Percentiles rank a stretch among this genome's conserved stretches.
These are phyloP conservation scores for Xylaria sp. DNA, from an alignment of 2,329 filamentous ascomycete genomes.

Conservation along the genomic window DNA sequence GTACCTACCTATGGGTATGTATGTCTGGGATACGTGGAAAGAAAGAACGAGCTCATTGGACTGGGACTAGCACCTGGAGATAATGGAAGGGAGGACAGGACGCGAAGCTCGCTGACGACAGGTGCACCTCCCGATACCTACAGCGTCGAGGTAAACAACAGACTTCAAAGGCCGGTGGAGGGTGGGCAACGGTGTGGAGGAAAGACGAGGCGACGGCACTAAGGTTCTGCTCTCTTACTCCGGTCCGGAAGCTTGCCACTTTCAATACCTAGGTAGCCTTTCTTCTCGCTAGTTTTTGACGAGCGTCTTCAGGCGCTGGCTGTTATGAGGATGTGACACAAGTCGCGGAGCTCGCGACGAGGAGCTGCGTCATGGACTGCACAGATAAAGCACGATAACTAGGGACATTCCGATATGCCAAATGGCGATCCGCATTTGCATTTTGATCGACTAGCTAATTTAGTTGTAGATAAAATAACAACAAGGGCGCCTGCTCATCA, in stretches of 20 bases:
- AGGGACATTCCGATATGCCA: conserved; percentile 48
- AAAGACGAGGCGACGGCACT: conserved; percentile 25
- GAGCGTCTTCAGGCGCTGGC: conserved; percentile 31
- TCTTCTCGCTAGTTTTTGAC: conserved; percentile 15
- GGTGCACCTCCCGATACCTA: conserved; percentile 23
- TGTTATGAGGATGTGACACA: conserved; percentile 46
- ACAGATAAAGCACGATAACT: conserved; percentile 43
- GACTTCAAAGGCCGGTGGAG: conserved; percentile 6
- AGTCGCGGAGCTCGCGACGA: conserved; percentile 37
- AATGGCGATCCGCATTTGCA: conserved; percentile 48
- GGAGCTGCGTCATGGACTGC: conserved; percentile 46
- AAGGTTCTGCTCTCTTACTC: conserved; percentile 13
- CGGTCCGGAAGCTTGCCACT: conserved; percentile 20
- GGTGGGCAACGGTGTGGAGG: conserved; percentile 15
- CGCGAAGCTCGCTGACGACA: conserved; percentile 11
- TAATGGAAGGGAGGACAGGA: conserved; percentile 17
- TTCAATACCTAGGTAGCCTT: conserved; percentile 15
- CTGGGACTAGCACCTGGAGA: conserved; percentile 11
- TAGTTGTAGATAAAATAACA: conserved; percentile 10
- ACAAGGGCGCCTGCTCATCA: not conserved
- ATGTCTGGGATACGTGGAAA: conserved; percentile 26
- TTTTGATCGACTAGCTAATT: conserved; percentile 37
- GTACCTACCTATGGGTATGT: conserved; percentile 28
- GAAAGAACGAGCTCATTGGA: conserved; percentile 28
- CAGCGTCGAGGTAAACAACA: conserved; percentile 21